phyloP scores from a whole-genome alignment of 257 asterid species.

The Nicotiana knightiana region DNA sequence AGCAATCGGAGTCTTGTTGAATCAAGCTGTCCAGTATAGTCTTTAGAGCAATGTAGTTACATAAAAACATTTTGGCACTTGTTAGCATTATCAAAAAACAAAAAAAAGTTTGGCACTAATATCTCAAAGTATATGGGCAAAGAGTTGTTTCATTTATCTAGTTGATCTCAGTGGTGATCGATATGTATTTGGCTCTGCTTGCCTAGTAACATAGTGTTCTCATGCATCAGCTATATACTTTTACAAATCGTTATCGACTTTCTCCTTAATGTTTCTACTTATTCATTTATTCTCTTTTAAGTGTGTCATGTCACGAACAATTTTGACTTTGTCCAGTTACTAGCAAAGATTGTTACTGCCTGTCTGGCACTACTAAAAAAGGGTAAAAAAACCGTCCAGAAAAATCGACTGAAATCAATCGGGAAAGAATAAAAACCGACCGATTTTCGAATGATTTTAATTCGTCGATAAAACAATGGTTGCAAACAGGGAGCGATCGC shows the following conservation, averaged over 20 bases:
- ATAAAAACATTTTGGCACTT: background rate
- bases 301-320: too few species aligned
- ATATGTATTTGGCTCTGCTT: background rate
- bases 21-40: background rate
- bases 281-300: too few species aligned
- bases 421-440: too few species aligned
- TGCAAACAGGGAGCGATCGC: too few species aligned
- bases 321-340: background rate
- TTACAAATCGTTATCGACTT: background rate
- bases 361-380: too few species aligned
- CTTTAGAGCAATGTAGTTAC: background rate
- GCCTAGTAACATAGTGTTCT: background rate
- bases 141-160: background rate
- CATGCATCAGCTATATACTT: background rate
- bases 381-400: too few species aligned
- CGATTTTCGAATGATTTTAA: too few species aligned
- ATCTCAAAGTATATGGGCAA: background rate
- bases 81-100: too few species aligned
- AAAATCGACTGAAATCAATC: too few species aligned
- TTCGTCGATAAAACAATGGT: too few species aligned
- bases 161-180: background rate
- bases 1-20: slow-evolving; percentile 30
- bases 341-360: background rate
- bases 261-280: background rate
- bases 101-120: background rate